Evolutionary conservation across 208 protist species (phyloP).

Genomic region (Acanthamoeba divionensis): DNA sequence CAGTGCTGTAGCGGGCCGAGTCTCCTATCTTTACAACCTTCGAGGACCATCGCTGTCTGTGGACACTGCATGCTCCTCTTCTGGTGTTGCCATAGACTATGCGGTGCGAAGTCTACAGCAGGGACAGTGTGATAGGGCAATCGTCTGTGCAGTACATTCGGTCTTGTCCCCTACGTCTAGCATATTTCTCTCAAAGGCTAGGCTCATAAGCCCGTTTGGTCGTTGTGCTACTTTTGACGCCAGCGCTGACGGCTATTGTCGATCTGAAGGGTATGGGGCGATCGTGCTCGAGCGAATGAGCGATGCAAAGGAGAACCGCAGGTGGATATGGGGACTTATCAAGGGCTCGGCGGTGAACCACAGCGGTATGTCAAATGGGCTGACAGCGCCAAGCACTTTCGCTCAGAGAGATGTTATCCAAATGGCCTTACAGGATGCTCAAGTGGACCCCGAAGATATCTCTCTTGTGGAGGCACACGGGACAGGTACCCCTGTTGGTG

Average conservation of each 20-base stretch:
- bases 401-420: conserved; percentile 66
- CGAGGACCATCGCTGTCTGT: conserved; percentile 75
- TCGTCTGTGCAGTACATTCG: conserved; percentile 69
- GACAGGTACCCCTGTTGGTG: conserved; percentile 76
- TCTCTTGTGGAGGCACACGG: conserved; percentile 75
- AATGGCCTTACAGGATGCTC: conserved; percentile 56
- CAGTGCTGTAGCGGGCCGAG: conserved; percentile 62
- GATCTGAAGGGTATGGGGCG: conserved; percentile 75
- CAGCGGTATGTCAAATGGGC: conserved; percentile 70
- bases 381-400: conserved; percentile 70
- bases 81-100: conserved; percentile 67
- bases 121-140: conserved; percentile 61
- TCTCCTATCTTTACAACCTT: conserved; percentile 78
- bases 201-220: conserved; percentile 68
- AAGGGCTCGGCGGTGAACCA: conserved; percentile 70
- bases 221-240: conserved; percentile 77
- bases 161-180: conserved; percentile 42
- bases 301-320: background rate
- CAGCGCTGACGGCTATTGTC: conserved; percentile 81
- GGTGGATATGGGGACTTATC: conserved; percentile 58
- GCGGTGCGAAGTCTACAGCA: conserved; percentile 52
- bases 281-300: conserved; percentile 63
- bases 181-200: conserved; percentile 41
- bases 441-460: conserved; percentile 51
- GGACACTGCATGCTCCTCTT: conserved; percentile 83